Base-by-base conservation (phyloP, 345 rosid genomes). In the Lumnitzera racemosa region DNA sequence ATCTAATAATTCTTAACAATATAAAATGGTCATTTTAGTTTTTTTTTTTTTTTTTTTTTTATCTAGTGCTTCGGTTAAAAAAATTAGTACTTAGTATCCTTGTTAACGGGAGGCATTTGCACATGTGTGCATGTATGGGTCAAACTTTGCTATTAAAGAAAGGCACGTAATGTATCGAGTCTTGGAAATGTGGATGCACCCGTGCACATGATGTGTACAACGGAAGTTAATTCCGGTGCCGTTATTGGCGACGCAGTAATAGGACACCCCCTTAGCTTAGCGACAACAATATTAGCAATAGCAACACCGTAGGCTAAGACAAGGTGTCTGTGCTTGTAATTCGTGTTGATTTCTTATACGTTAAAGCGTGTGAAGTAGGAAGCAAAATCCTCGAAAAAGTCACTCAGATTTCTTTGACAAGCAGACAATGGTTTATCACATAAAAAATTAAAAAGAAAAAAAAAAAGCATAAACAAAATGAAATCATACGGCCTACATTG, bases 381-480 rank as follows among this genome's bases (percentile, higher is more conserved):
- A 75, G 77, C 89, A 81, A 69, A 13, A 51, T 58, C 80, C 77
- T 83, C 73, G 86, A 52, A 56, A 59, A 47, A 17, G 63, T 11
- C 70, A 54, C 15, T 62, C 23, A 25, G 57, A 59, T 74, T 69
- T 60, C 78, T 66, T 78, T 12, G 6, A 60, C 51, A 53, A 24
- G 81, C 69, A 62, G 77, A 67, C 76, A 70, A 36, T 7, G 11
- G 11, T 36, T 5, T 20, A 20, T 20, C 20, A 20, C 20, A 29
- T 29, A 6, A 6, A 3, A 6, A 29, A 0, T 3, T 29, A 29
- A 3, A 3, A 29, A 3, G 36, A 36, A 36, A 1, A 36, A 2
- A 1, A 36, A 5, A 36, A 36, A 4, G 43, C 1, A 36, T 9
- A 36, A 36, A 36, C 11, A 5, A 36, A 36, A 36, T 9, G 43